Conservation (phyloP, 129 eudicot genomes). For the Chrysanthemum makinoi region DNA sequence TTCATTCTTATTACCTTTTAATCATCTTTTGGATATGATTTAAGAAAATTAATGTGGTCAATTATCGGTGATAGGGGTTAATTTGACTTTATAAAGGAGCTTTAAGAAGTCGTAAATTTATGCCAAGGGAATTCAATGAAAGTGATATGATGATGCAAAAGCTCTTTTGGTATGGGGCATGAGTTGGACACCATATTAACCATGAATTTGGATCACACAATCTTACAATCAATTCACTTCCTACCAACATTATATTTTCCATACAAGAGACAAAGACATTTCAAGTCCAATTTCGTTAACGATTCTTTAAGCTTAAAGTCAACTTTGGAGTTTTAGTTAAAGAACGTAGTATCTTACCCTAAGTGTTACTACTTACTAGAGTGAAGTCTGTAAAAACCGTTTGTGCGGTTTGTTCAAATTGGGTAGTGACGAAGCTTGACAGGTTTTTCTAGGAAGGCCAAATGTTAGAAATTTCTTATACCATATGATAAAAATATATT, state of each 20-base stretch:
- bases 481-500: too few species aligned
- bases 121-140: constrained; percentile 27
- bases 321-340: too few species aligned
- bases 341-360: too few species aligned
- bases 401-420: too few species aligned
- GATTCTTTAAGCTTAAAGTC: too few species aligned
- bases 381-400: too few species aligned
- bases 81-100: constrained; percentile 20
- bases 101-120: constrained; percentile 3
- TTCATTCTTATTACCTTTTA: not conserved
- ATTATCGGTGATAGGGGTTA: constrained; percentile 21
- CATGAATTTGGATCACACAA: constrained; percentile 12
- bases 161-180: constrained; percentile 13
- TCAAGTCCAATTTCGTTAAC: too few species aligned
- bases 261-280: not conserved
- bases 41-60: constrained; percentile 23
- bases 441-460: too few species aligned
- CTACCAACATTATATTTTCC: not conserved
- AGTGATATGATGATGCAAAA: constrained; percentile 30
- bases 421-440: too few species aligned
- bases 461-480: too few species aligned
- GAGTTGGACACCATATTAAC: constrained; percentile 22
- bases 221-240: constrained; percentile 3
- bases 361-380: too few species aligned
- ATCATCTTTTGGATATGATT: constrained; percentile 1